Evolutionary conservation across 202 grass and related monocot species (phyloP).

Genomic region (Hordeum pubiflorum): DNA sequence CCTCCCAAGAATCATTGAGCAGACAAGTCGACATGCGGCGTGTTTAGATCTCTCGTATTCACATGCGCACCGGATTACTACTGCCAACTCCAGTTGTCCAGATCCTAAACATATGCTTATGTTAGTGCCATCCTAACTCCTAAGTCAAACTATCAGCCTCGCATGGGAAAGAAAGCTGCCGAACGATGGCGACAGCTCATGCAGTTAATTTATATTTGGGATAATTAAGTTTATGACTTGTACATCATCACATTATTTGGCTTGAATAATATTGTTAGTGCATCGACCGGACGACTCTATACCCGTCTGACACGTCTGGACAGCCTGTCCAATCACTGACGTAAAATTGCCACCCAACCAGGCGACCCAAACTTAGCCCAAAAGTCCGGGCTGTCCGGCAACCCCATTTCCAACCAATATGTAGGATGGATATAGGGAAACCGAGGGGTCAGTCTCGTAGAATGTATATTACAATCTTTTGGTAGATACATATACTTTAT

Average conservation of each 20-base stretch:
- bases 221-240: neutral
- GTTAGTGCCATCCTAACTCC: slow-evolving; percentile 4
- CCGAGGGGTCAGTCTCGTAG: no score
- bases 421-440: no score
- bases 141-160: slow-evolving; percentile 47
- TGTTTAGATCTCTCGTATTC: slow-evolving; percentile 40
- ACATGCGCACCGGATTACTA: slow-evolving; percentile 32
- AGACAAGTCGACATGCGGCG: slow-evolving; percentile 25
- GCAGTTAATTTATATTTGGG: slow-evolving; percentile 1
- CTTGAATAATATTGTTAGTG: neutral
- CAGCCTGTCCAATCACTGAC: no score
- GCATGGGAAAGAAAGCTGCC: slow-evolving; percentile 32
- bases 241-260: neutral
- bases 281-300: no score
- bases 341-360: no score
- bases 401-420: no score
- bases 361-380: no score
- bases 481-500: no score
- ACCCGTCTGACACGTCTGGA: no score
- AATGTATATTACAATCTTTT: no score
- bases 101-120: neutral
- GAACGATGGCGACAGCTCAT: slow-evolving; percentile 31
- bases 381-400: no score
- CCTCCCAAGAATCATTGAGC: slow-evolving; percentile 35
- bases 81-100: slow-evolving; percentile 34